A percentile compares a stretch with the other conserved stretches of the same genome.
phyloP scores from a whole-genome alignment of 148 eudicot species.

The Nepenthes gracilis region DNA sequence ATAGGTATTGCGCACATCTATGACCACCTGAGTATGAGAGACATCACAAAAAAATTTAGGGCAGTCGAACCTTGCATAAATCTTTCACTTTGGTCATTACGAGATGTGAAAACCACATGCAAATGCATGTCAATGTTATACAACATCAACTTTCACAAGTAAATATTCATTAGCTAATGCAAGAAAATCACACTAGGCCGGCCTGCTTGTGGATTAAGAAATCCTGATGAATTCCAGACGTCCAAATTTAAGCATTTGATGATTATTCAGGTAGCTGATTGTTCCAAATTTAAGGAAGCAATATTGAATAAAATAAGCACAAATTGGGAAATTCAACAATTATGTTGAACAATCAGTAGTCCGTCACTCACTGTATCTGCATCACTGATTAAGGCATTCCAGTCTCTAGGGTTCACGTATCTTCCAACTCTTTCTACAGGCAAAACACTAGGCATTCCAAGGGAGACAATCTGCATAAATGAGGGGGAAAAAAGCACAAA shows the following conservation, averaged over 20 bases:
- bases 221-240: not conserved
- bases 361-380: conserved; percentile 63
- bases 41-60: conserved; percentile 7
- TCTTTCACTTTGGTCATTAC: not conserved
- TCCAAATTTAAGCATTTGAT: not conserved
- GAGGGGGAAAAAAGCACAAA: not conserved
- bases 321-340: not conserved
- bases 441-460: conserved; percentile 85
- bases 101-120: no score
- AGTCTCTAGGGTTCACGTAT: conserved; percentile 72
- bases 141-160: not conserved
- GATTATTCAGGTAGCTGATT: not conserved
- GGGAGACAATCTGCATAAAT: conserved; percentile 70
- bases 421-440: conserved; percentile 87
- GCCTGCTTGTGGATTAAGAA: not conserved
- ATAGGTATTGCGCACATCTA: conserved; percentile 86
- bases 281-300: no score
- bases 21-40: conserved; percentile 51
- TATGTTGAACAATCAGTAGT: not conserved
- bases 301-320: not conserved
- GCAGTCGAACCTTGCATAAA: not conserved
- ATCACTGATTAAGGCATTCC: conserved; percentile 74
- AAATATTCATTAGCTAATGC: not conserved
- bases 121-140: no score
- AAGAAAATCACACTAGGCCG: not conserved